Base-by-base conservation (phyloP, 23 red algal species). In the Pyropia haitanensis region DNA sequence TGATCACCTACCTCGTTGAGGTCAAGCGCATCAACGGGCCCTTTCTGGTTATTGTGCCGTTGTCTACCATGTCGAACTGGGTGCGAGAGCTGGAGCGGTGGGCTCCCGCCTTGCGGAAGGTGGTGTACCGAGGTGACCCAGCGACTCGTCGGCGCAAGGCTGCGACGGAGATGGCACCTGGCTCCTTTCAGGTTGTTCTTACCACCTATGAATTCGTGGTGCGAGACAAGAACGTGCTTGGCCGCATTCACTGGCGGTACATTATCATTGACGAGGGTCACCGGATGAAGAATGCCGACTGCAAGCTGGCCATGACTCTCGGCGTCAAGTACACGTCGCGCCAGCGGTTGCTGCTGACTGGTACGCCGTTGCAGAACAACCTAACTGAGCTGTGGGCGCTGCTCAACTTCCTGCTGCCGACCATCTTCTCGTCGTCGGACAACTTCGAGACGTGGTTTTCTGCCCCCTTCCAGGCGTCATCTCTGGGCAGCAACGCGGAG, bases 241-340 rank as follows among this genome's bases (percentile, higher is more conserved):
- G 81, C 15, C 75, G 77, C 48, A 82, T 87, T 27, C 70, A 80
- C 27, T 96, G 92, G 92, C 85, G 87, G 76, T 96, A 96, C 75
- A 96, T 96, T 22, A 96, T 96, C 59, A 85, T 96, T 53, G 92
- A 96, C 56, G 92, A 96, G 64, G 92, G 92, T 14, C 92, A 96
- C 62, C 74, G 92, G 56, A 96, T 96, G 92, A 96, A 96, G 68
- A 96, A 96, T 68, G 71, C 92, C 2, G 82, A 96, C 46, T 96
- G 92, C 72, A 88, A 88, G 33, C 56, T 96, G 69, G 92, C 92
- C 3, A 70, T 96, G 68, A 96, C 92, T 4, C 65, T 96, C 20
- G 90, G 90, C 21, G 73, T 80, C 23, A 96, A 89, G 75, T 96
- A 96, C 72, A 82, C 65, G 67, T 87, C 92, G 46, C 74, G 84